phyloP scores from a whole-genome alignment of 1,284 basidiomycete genomes.

The Volvariella volvacea region DNA sequence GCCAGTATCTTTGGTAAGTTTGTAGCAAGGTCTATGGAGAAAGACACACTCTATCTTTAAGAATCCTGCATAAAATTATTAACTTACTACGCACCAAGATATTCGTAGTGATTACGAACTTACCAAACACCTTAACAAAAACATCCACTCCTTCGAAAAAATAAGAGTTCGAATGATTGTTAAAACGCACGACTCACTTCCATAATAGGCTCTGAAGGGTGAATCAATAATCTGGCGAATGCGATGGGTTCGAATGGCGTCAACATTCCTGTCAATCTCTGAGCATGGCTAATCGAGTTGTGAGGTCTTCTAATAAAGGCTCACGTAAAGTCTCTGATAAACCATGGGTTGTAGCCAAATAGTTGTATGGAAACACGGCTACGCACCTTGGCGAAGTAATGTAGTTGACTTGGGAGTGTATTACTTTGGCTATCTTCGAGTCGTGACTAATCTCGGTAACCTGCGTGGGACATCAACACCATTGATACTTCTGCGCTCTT shows the following conservation, averaged over 20 bases:
- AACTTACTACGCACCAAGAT: not conserved
- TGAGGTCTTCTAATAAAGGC: slow-evolving; percentile 14
- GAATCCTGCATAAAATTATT: slow-evolving; percentile 31
- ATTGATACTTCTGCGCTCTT: slow-evolving; percentile 1
- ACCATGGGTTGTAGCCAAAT: slow-evolving; percentile 3
- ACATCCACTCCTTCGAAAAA: slow-evolving; percentile 54
- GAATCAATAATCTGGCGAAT: slow-evolving; percentile 66
- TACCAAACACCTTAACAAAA: slow-evolving; percentile 72
- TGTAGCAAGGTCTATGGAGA: not conserved
- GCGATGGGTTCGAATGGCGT: slow-evolving; percentile 73
- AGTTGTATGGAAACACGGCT: slow-evolving; percentile 9
- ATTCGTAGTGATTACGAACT: slow-evolving; percentile 12
- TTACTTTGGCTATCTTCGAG: slow-evolving; percentile 62
- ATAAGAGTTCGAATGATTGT: not conserved
- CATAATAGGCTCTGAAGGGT: slow-evolving; percentile 62
- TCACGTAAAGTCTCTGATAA: slow-evolving; percentile 64
- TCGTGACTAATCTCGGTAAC: slow-evolving; percentile 82
- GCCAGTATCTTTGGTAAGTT: not conserved
- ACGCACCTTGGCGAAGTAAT: slow-evolving; percentile 67
- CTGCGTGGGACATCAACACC: slow-evolving; percentile 27
- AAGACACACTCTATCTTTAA: slow-evolving; percentile 52
- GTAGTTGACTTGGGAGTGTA: slow-evolving; percentile 77
- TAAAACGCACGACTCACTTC: slow-evolving; percentile 39
- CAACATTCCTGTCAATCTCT: slow-evolving; percentile 50
- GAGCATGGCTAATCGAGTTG: not conserved